A percentile compares a stretch with the other conserved stretches of the same genome.
These are phyloP conservation scores for Epichloe sylvatica DNA, from an alignment of 2,329 filamentous ascomycete species.

Conservation along the genomic window DNA sequence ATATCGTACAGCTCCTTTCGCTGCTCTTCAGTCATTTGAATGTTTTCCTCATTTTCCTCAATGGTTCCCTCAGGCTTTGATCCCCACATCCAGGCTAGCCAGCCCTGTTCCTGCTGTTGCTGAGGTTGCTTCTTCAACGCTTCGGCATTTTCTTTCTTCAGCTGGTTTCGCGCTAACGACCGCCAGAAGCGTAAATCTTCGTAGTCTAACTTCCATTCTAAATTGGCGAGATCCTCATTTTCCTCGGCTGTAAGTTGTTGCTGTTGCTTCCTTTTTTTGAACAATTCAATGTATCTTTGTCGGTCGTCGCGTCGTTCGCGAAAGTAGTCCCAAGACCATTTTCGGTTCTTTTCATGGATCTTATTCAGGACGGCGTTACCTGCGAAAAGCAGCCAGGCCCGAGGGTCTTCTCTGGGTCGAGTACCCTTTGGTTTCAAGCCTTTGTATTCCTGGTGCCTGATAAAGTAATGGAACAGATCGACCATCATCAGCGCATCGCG, in stretches of 20 bases:
- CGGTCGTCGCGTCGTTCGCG: conserved; percentile 84
- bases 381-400: conserved; percentile 85
- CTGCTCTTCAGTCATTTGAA: conserved; percentile 86
- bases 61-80: conserved; percentile 50
- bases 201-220: conserved; percentile 83
- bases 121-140: conserved; percentile 53
- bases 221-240: conserved; percentile 51
- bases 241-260: conserved; percentile 60
- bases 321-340: conserved; percentile 95
- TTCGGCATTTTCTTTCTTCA: conserved; percentile 87
- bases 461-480: conserved; percentile 96
- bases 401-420: conserved; percentile 74
- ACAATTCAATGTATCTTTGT: conserved; percentile 76
- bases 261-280: conserved; percentile 87
- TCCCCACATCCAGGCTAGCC: conserved; percentile 88
- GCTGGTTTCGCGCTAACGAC: conserved; percentile 80
- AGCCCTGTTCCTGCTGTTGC: conserved; percentile 61
- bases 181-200: conserved; percentile 97
- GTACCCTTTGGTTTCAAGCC: conserved; percentile 73
- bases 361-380: conserved; percentile 79
- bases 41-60: conserved; percentile 53
- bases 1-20: conserved; percentile 92
- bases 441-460: conserved; percentile 94
- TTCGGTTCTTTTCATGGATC: conserved; percentile 84
- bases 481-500: conserved; percentile 96